Conservation (phyloP, 2,329 filamentous ascomycete species). For the Apiospora malaysiana region DNA sequence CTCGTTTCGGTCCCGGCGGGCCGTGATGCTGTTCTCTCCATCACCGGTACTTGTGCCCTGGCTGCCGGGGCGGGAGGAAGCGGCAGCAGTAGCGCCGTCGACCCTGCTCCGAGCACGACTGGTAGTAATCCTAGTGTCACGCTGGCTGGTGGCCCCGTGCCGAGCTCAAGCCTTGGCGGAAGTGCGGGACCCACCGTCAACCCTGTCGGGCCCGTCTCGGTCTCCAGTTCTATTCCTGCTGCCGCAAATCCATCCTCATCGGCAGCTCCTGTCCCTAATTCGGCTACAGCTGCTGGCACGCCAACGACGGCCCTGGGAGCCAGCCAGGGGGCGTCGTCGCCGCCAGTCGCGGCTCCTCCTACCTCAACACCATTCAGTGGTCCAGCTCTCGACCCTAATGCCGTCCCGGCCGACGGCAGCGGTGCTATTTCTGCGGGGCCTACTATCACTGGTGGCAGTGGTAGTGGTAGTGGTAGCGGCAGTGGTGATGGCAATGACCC, state of each 20-base stretch:
- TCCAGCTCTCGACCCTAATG: slow-evolving; percentile 5
- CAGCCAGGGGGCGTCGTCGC: background rate
- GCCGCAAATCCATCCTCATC: too few relatives aligned
- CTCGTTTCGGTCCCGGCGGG: slow-evolving; percentile 35
- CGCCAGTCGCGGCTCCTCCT: background rate
- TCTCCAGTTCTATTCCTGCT: background rate
- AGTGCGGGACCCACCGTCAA: background rate
- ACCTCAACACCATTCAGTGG: background rate
- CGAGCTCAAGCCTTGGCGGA: background rate
- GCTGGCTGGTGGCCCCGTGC: slow-evolving; percentile 27
- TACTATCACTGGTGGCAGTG: background rate
- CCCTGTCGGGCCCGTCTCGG: slow-evolving; percentile 21
- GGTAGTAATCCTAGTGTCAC: background rate
- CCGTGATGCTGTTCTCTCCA: background rate
- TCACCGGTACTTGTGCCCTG: background rate
- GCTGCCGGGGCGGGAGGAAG: background rate
- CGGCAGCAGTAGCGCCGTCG: background rate
- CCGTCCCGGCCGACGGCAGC: slow-evolving; percentile 1
- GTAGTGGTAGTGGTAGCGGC: background rate
- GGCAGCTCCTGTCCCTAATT: too few relatives aligned
- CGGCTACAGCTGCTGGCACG: background rate
- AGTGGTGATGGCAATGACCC: background rate
- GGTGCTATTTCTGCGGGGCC: background rate
- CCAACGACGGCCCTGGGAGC: background rate
- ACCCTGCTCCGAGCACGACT: too few relatives aligned